Evolutionary conservation across 257 asterid genomes (phyloP), one percentile per base, ranked within the genome.

Genomic region (Galeopsis tetrahit): DNA sequence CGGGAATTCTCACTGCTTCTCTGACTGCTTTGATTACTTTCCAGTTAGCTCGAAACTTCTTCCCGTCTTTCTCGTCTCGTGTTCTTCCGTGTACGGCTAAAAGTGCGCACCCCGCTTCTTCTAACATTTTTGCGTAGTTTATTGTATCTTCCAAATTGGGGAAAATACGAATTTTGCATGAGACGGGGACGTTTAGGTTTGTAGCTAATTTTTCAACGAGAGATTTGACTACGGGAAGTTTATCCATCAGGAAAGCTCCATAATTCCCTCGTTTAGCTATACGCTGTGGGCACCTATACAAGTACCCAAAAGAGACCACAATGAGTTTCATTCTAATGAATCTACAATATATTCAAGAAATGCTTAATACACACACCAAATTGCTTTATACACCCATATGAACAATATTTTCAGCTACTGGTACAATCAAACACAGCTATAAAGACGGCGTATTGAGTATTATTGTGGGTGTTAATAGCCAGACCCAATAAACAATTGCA

Each of bases 221-320:
- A 42, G 94, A 90, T 74, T 86, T 92, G 63, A 90, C 89, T 4
- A 92, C 87, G 58, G 97, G 88, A 73, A 95, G 99, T 72, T 95
- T 90, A 53, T 95, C 98, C 99, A 95, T 95, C 62, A 95, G 92
- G 83, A 95, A 95, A 75, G 98, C 98, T 73, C 99, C 98, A 52
- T 95, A 95, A 66, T 95, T 77, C 15, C 99, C 99, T 5, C 97
- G 81, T 75, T 84, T 85, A 2, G 98, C 99, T 51, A 95, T 95
- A 13, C 96, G 93, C 76, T 95, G 99, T 34, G 99, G 98, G 75
- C 99, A 95, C 73, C 99, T 92, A 68, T 21, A 85, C 0, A 63
- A 70, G 46, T 33, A 39, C 35, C 6, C 49, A 35, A 75, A 31
- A 51, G 49, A 21, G 33, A 53, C 15, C 6, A 11, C 1, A 33